Evolutionary conservation across 2,329 filamentous ascomycete genomes (phyloP).

Genomic region (Shiraia sp.): DNA sequence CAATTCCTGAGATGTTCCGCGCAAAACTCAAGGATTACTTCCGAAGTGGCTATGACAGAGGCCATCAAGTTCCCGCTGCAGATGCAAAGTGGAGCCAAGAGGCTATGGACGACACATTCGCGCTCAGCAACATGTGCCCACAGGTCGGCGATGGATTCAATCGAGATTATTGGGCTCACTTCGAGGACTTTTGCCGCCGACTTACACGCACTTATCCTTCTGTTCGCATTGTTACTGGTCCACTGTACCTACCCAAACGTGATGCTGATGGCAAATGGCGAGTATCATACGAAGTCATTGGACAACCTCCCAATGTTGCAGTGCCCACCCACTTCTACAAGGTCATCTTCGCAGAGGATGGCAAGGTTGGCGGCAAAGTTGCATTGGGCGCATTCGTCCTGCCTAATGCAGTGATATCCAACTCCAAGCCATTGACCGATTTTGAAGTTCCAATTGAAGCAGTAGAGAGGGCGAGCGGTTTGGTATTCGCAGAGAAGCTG

Average conservation of each 20-base stretch:
- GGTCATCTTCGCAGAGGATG: conserved; percentile 94
- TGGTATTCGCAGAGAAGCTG: conserved; percentile 87
- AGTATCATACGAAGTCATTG: conserved; percentile 94
- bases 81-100: conserved; percentile 94
- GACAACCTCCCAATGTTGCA: conserved; percentile 87
- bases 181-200: conserved; percentile 93
- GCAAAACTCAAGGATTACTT: conserved; percentile 92
- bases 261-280: conserved; percentile 95
- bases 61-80: conserved; percentile 95
- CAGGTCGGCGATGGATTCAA: conserved; percentile 99
- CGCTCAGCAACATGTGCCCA: conserved; percentile 94
- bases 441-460: conserved; percentile 95
- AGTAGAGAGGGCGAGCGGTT: conserved; percentile 85
- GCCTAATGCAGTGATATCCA: conserved; percentile 87
- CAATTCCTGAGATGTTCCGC: conserved; percentile 83
- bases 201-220: conserved; percentile 80
- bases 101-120: conserved; percentile 95
- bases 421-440: conserved; percentile 81
- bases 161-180: conserved; percentile 98
- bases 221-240: conserved; percentile 90
- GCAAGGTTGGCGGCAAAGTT: conserved; percentile 64
- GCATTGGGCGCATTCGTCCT: conserved; percentile 93
- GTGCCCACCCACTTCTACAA: conserved; percentile 99
- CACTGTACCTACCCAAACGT: conserved; percentile 85
- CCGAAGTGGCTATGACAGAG: conserved; percentile 91